Conservation (phyloP, 495 filamentous ascomycete genomes). For the Trichoderma gamsii region DNA sequence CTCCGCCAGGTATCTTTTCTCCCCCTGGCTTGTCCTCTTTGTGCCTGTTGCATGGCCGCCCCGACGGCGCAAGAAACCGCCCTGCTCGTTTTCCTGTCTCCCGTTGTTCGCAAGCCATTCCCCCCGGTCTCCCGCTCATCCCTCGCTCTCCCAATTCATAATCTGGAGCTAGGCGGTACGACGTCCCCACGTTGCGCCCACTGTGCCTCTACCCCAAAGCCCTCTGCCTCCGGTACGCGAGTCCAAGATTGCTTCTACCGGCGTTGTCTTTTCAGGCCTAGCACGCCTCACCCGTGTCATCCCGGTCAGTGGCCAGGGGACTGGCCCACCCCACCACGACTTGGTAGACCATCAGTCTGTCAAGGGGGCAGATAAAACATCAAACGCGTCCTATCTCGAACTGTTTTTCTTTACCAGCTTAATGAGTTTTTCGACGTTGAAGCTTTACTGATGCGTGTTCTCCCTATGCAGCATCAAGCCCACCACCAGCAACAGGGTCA, state of each 20-base stretch:
- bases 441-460: slow-evolving; percentile 44
- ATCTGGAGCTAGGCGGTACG: slow-evolving; percentile 19
- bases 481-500: slow-evolving; percentile 47
- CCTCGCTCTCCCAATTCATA: slow-evolving; percentile 26
- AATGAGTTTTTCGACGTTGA: slow-evolving; percentile 13
- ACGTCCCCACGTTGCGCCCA: slow-evolving; percentile 12
- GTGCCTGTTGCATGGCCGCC: slow-evolving; percentile 10
- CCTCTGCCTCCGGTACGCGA: slow-evolving; percentile 12
- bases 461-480: slow-evolving; percentile 55
- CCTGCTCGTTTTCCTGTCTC: slow-evolving; percentile 6
- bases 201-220: slow-evolving; percentile 9
- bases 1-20: background rate
- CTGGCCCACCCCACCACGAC: slow-evolving; percentile 17
- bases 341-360: slow-evolving; percentile 29
- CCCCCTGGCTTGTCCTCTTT: background rate
- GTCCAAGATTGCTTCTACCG: slow-evolving; percentile 12
- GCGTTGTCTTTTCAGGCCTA: slow-evolving; percentile 16
- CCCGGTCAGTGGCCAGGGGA: slow-evolving; percentile 22
- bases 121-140: slow-evolving; percentile 15
- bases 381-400: slow-evolving; percentile 34
- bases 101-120: slow-evolving; percentile 1
- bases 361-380: slow-evolving; percentile 40
- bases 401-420: slow-evolving; percentile 24
- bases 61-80: slow-evolving; percentile 11
- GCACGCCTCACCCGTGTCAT: slow-evolving; percentile 29